Base-by-base conservation (phyloP, 495 filamentous ascomycete species). In the Cairneyella variabilis region DNA sequence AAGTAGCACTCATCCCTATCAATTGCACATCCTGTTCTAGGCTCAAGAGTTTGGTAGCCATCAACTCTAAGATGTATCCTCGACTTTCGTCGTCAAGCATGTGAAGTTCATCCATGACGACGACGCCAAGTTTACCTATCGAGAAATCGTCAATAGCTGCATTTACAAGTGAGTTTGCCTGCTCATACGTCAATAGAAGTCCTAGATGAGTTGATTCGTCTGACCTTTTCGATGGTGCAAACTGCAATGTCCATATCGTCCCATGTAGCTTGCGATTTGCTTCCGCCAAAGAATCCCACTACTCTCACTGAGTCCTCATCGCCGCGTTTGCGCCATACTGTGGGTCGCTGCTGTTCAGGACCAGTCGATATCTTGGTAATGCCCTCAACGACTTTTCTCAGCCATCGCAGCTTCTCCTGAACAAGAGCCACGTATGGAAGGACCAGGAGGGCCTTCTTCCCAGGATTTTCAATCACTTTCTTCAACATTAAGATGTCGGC, bases 121-220 rank as follows among this genome's bases (percentile, higher is more conserved):
- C 82, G 18, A 83, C 70, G 22, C 78, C 81, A 41, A 91, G 66
- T 11, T 83, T 74, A 10, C 78, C 71, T 55, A 90, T 79, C 12
- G 73, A 80, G 61, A 80, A 83, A 51, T 91, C 84, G 56, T 86
- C 85, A 60, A 91, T 86, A 12, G 86, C 82, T 21, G 75, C 66
- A 49, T 93, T 93, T 38, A 91, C 75, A 51, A 93, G 72, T n/a
- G 81, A 75, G 57, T 91, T 93, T 48, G 89, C 89, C 86, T 90
- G 51, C 55, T 14, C 28, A 30, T n/a, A n/a, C n/a, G n/a, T n/a
- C n/a, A n/a, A n/a, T n/a, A n/a, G n/a, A n/a, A n/a, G n/a, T n/a
- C n/a, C n/a, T n/a, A n/a, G n/a, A n/a, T n/a, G n/a, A n/a, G n/a
- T n/a, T n/a, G n/a, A n/a, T n/a, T n/a, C n/a, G 28, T 64, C 61